Base-by-base conservation (phyloP, 768 basidiomycete species). In the Podaxis pistillaris region DNA sequence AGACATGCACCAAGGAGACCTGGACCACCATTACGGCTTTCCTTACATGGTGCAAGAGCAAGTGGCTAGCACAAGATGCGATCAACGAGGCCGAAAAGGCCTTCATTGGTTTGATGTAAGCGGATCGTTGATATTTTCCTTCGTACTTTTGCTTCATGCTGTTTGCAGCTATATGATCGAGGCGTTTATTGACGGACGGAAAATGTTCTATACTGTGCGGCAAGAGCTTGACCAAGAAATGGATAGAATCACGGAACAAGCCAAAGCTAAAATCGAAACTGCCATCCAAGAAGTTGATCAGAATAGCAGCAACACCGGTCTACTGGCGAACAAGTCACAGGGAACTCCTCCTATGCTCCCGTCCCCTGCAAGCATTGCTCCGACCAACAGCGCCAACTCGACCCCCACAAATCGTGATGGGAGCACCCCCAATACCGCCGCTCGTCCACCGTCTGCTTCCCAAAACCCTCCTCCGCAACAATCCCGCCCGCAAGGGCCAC, bases 81-180 rank as follows among this genome's bases (percentile, higher is more conserved):
- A 78, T 77, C 59, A 79, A 76, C 59, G 83, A 83, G 65, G 77
- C 79, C 26, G 83, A 84, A 70, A 80, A 79, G 72, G 89, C 90
- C 44, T 87, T 93, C 59, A 73, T 90, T 68, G 91, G 91, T 65
- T 81, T 93, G 75, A 89, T 93, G 91, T 91, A 84, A 81, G 90
- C 76, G 55, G 56, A 44, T 64, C 52, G 59, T 68, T 58, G 64
- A 68, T 56, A 64, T 65, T 67, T 69, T 69, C 50, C 71, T 62
- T 67, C 74, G 72, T 68, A 72, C 67, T 64, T 68, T 66, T 66
- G 64, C 71, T 75, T 77, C 69, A 72, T 70, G 64, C 67, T 63
- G 59, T 65, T 60, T 67, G 67, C 78, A 93, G 91, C 69, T 87
- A 74, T 72, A 88, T 93, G 89, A 85, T 92, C 72, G 88, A 93